Evolutionary conservation across 306 rosid species (phyloP), one percentile per base, ranked within the genome.

Genomic region (Echinosophora koreensis): DNA sequence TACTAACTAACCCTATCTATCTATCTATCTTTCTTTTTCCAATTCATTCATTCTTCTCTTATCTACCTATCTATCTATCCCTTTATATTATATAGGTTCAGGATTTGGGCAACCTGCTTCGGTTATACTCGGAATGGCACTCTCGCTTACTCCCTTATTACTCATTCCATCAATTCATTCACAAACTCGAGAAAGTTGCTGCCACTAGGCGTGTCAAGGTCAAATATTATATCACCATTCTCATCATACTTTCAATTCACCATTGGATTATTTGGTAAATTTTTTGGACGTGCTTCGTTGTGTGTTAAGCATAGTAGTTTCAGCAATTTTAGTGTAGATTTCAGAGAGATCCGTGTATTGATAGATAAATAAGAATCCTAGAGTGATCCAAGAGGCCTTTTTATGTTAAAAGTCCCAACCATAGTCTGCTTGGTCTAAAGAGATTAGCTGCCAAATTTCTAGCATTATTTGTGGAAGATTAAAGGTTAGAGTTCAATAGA

Each of bases 201-300:
- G 81, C 96, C 30, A 89, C 97, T 4, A 90, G 64, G 71, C 99
- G 90, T 14, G 96, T 90, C 0, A 92, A 92, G 97, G 97, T 90
- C 0, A 22, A 22, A 0, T 22, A 22, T 22, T 22, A 22, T 22
- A 22, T 22, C 22, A 22, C 22, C 22, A 22, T 22, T 22, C 1
- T 22, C 18, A 7, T 34, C 47, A 32, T 69, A n/a, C 34, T 50
- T 51, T 69, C 34, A 47, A 17, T 16, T 46, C 3, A 7, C 2
- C n/a, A 5, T 37, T 47, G 38, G 42, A 27, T 15, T 60, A 0
- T n/a, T n/a, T 34, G 38, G 50, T 61, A 3, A 46, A 61, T 47
- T 74, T 12, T 34, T 47, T 16, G 15, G 57, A 51, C n/a, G 4
- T 18, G 15, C 49, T 5, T 34, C 17, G 51, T 6, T 51, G 17